Conservation (phyloP, 306 rosid species). For the Vigna radiata region DNA sequence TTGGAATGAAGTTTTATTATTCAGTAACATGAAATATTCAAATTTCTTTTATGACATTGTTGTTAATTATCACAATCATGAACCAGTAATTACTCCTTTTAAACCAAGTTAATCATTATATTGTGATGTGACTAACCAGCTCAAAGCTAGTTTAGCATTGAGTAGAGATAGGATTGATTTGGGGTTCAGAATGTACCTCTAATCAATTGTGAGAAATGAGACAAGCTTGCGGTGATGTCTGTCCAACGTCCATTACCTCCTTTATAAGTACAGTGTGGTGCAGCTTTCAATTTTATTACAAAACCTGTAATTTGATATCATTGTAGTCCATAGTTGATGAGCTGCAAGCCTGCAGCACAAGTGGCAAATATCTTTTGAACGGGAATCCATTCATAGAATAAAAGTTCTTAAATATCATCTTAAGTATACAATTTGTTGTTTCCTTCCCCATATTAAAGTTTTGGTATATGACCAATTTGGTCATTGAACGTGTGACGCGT, state of each 20-base stretch:
- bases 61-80: constrained; percentile 22
- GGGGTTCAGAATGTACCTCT: constrained; percentile 25
- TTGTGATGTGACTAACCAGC: constrained; percentile 19
- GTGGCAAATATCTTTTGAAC: background rate
- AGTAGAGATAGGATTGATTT: constrained; percentile 17
- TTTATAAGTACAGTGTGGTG: background rate
- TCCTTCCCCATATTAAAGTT: background rate
- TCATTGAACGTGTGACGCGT: too few relatives aligned
- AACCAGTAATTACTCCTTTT: background rate
- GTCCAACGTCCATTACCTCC: background rate
- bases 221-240: background rate
- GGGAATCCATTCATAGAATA: constrained; percentile 2
- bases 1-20: constrained; percentile 25
- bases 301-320: background rate
- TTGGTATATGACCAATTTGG: too few relatives aligned
- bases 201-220: background rate
- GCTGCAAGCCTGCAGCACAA: constrained; percentile 8
- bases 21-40: constrained; percentile 33
- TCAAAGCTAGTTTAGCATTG: constrained; percentile 26
- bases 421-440: background rate
- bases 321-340: background rate
- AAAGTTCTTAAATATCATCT: background rate
- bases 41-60: constrained; percentile 29
- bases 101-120: constrained; percentile 8
- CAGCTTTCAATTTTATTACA: constrained; percentile 15